Evolutionary conservation across 1,284 basidiomycete species (phyloP), one percentile per base, ranked within the genome.

Genomic region (Naganishia cerealis): DNA sequence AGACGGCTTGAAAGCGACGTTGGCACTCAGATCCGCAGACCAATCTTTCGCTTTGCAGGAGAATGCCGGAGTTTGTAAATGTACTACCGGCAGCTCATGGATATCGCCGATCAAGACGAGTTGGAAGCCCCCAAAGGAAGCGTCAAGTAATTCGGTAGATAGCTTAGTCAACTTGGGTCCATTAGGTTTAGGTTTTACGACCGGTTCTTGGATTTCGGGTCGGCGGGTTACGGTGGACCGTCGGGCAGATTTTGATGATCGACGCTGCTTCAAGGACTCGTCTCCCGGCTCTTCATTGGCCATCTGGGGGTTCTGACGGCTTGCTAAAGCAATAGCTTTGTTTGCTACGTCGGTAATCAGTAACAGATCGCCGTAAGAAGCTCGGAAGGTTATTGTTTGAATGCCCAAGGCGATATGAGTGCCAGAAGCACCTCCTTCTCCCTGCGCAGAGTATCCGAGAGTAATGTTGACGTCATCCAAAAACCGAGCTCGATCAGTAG

Each of bases 71-170:
- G 94, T 84, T 73, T 88, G 89, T 40, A 99, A 79, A 79, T 99
- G 93, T 26, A 99, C 82, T 82, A 98, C 86, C 0, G 96, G 96
- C 75, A 98, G 89, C 74, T 98, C 94, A 75, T 99, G 91, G 68
- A 93, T 81, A 79, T 99, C 96, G 3, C 95, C 93, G 70, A 99
- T 96, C 40, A 99, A 83, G 57, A 99, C 87, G 39, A 99, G 83
- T 71, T 94, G 90, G 81, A 99, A 90, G 3, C 95, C 95, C 71
- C 94, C 91, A 70, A 95, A 86, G 0, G 87, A 87, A 0, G 87
- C 90, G 76, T 88, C 90, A 70, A 96, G 83, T 90, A 56, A 36
- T 36, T 66, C 63, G 0, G 54, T 56, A 8, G 63, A 66, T 15
- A 63, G 21, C 50, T 63, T 63, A 15, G 61, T 63, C 8, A 63